phyloP scores from a whole-genome alignment of 345 rosid genomes.

The Syzygium jambos region DNA sequence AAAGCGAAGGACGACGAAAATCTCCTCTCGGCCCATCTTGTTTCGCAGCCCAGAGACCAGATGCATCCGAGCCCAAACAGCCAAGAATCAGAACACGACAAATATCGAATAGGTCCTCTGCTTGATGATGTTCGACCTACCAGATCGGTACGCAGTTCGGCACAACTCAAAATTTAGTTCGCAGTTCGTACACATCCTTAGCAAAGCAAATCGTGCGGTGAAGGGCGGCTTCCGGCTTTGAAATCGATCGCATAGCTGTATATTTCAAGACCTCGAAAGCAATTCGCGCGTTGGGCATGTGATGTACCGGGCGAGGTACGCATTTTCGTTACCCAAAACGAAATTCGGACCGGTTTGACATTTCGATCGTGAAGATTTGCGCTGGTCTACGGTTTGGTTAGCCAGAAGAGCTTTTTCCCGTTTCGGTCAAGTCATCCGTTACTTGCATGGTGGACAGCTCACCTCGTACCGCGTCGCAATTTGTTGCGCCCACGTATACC shows the following conservation, averaged over 20 bases:
- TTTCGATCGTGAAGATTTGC: neutral
- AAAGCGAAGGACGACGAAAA: neutral
- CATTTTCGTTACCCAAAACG: too few species aligned
- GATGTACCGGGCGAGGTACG: too few species aligned
- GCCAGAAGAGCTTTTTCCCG: neutral
- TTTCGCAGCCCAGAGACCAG: neutral
- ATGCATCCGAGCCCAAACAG: neutral
- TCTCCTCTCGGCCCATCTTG: neutral
- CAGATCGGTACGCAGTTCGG: neutral
- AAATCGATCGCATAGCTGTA: neutral
- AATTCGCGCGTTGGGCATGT: neutral
- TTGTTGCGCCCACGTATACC: neutral
- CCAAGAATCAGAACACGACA: neutral
- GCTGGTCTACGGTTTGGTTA: neutral
- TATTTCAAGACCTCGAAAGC: neutral
- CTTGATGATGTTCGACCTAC: neutral
- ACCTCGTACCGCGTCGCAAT: neutral
- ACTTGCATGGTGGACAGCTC: neutral
- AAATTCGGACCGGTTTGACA: neutral
- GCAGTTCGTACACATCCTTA: accelerated
- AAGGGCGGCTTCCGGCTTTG: neutral
- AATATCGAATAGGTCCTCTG: neutral
- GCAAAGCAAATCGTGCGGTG: neutral
- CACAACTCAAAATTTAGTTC: neutral
- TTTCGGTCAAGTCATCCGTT: neutral